Evolutionary conservation across 164 flowering plant genomes (phyloP).

Genomic region (Annona squamosa): DNA sequence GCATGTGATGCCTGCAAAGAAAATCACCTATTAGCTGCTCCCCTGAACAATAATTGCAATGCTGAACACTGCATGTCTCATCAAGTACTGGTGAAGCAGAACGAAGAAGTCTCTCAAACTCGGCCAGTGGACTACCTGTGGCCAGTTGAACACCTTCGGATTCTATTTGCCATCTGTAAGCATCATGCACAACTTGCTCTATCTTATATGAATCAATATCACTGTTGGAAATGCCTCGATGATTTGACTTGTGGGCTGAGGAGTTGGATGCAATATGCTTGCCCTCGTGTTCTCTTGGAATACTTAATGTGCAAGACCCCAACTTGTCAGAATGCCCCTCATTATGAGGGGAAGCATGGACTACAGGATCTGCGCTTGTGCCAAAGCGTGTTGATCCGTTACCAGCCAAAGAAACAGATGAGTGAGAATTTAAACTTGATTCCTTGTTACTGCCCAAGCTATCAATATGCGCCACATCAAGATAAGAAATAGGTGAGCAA

Average conservation of each 20-base stretch:
- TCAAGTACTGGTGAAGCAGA: conserved; percentile 47
- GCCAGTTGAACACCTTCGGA: conserved; percentile 46
- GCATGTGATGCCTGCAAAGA: conserved; percentile 45
- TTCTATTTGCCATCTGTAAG: conserved; percentile 32
- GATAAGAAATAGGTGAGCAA: conserved; percentile 11
- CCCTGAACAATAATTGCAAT: conserved; percentile 25
- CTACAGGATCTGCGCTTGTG: conserved; percentile 11
- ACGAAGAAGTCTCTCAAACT: conserved; percentile 52
- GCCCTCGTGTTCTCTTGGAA: conserved; percentile 7
- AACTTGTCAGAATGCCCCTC: conserved; percentile 8
- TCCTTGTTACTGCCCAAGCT: conserved; percentile 10
- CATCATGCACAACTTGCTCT: conserved; percentile 31
- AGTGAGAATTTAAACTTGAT: conserved; percentile 9
- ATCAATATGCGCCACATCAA: conserved; percentile 18
- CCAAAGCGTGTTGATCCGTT: conserved; percentile 1
- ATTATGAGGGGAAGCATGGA: conserved; percentile 7
- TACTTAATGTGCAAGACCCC: conserved; percentile 4
- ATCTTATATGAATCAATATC: conserved; percentile 19
- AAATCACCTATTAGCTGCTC: conserved; percentile 17
- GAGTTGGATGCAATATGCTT: conserved; percentile 9
- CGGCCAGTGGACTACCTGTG: conserved; percentile 53
- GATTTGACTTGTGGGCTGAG: conserved; percentile 3
- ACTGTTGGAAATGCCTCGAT: conserved; percentile 1
- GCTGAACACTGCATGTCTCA: conserved; percentile 8
- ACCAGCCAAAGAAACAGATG: conserved; percentile 11